Percentiles rank a stretch among this genome's conserved stretches.
Conservation (phyloP, 257 asterid genomes). For the Cinchona pubescens region DNA sequence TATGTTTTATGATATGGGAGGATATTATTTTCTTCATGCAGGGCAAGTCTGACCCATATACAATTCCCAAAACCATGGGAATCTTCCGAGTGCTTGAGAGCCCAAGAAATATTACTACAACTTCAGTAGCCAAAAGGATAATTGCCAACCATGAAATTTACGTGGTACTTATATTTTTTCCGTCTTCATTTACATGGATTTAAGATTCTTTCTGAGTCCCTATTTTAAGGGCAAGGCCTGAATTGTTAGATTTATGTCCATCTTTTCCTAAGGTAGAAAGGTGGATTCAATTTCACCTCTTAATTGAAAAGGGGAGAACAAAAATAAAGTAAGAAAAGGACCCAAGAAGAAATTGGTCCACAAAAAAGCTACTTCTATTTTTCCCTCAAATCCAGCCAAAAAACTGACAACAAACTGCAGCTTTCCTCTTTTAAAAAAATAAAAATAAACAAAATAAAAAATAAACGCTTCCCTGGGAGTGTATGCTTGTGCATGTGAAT, state of each 20-base stretch:
- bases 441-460: no score
- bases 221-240: not conserved
- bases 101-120: conserved; percentile 73
- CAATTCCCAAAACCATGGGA: conserved; percentile 71
- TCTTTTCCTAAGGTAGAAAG: not conserved
- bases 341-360: no score
- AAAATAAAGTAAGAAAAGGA: no score
- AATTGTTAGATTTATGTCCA: not conserved
- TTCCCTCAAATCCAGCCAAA: not conserved
- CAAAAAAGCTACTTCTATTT: not conserved
- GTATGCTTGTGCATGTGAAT: no score
- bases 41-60: conserved; percentile 69
- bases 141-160: conserved; percentile 80
- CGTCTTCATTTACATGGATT: not conserved
- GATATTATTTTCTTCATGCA: conserved; percentile 31
- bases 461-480: no score
- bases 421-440: no score
- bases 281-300: not conserved
- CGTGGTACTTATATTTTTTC: conserved; percentile 41
- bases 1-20: not conserved
- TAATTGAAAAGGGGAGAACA: not conserved
- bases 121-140: conserved; percentile 75
- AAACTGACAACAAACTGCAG: no score
- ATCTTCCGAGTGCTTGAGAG: conserved; percentile 69
- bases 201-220: not conserved